phyloP scores from a whole-genome alignment of 75 land plant species.

The Gnetum montanum region DNA sequence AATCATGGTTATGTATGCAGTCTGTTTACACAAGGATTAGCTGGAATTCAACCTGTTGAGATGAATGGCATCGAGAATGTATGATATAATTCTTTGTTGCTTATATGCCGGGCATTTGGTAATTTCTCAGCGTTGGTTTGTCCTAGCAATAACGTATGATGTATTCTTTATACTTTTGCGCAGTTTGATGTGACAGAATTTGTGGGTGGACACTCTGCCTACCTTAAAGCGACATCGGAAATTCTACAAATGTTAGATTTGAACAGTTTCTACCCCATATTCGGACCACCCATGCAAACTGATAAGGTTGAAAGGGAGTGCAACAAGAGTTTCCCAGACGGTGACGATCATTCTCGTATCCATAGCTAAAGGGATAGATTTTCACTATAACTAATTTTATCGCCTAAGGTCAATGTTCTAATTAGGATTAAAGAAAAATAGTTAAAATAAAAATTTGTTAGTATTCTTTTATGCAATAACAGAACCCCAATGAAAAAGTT shows the following conservation, averaged over 20 bases:
- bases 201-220: conserved; percentile 84
- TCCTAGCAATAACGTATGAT: background rate
- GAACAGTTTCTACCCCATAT: conserved; percentile 62
- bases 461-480: too few species aligned
- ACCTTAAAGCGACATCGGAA: conserved; percentile 38
- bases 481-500: too few species aligned
- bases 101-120: background rate
- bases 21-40: conserved; percentile 79
- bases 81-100: conserved; percentile 4
- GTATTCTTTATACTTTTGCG: conserved; percentile 3
- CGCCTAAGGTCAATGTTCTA: too few species aligned
- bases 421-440: too few species aligned
- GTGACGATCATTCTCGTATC: too few species aligned
- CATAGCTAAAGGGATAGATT: too few species aligned
- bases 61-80: conserved; percentile 89
- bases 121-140: background rate
- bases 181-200: conserved; percentile 83
- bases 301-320: too few species aligned
- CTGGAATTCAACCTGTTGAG: conserved; percentile 88
- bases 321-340: too few species aligned
- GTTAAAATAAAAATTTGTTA: too few species aligned
- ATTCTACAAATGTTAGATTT: conserved; percentile 62
- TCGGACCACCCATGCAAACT: too few species aligned
- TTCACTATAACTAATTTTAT: too few species aligned
- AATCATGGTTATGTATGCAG: conserved; percentile 31